Conservation (phyloP, 805 yeast species). For the Tetrapisispora taiwanensis region DNA sequence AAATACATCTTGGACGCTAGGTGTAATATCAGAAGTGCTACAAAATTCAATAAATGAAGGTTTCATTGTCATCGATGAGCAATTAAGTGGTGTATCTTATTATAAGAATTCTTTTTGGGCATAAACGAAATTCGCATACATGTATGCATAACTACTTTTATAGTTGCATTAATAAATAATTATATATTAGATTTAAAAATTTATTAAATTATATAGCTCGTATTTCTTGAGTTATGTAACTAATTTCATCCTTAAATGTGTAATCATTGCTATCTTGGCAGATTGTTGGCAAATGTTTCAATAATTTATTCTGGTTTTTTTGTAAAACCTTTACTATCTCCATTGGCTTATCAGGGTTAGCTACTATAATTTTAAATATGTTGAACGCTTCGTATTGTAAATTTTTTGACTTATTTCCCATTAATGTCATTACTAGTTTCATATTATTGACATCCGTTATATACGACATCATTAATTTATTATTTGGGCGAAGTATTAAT, state of each 20-base stretch:
- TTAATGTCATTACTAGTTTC: constrained; percentile 73
- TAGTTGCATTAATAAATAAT: too few relatives aligned
- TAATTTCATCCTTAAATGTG: constrained; percentile 69
- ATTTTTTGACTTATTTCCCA: constrained; percentile 83
- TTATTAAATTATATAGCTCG: background rate
- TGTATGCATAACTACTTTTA: too few relatives aligned
- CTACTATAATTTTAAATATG: constrained; percentile 90
- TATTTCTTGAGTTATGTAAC: constrained; percentile 40
- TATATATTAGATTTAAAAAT: background rate
- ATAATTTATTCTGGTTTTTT: constrained; percentile 70
- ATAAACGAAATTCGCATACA: background rate
- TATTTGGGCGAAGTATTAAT: constrained; percentile 62
- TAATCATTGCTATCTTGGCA: constrained; percentile 48
- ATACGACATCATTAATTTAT: constrained; percentile 60
- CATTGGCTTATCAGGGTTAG: constrained; percentile 83
- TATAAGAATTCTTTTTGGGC: constrained; percentile 38
- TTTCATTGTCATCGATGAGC: constrained; percentile 53
- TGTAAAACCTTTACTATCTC: constrained; percentile 68
- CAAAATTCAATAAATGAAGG: constrained; percentile 50
- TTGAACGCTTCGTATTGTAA: constrained; percentile 87
- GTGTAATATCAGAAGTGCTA: constrained; percentile 55
- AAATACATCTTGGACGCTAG: constrained; percentile 52
- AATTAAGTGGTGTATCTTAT: constrained; percentile 55
- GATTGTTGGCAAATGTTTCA: constrained; percentile 58
- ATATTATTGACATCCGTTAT: constrained; percentile 73